Percentiles rank a stretch among this genome's conserved stretches.
These are phyloP conservation scores for Vitis vinifera DNA, from an alignment of 164 flowering plant species.

Conservation along the genomic window ASM3070453v1 NC_081807.1:4858501-4859000, in stretches of 20 bases:
- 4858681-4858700: slow-evolving; percentile 1
- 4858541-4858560: slow-evolving; percentile 4
- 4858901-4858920: no score
- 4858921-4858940: no score
- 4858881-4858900: background rate
- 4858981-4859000: no score
- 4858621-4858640: slow-evolving; percentile 11
- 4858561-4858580: background rate
- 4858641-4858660: slow-evolving; percentile 19
- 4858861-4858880: background rate
- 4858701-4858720: slow-evolving; percentile 24
- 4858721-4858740: background rate
- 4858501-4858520: slow-evolving; percentile 13
- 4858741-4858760: background rate
- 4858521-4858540: background rate
- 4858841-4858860: background rate
- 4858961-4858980: no score
- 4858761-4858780: background rate
- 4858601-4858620: slow-evolving; percentile 8
- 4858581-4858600: background rate
- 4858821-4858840: no score
- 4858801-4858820: background rate
- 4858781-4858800: background rate
- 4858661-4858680: slow-evolving; percentile 10
- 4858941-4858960: no score